Conservation (phyloP, 2,329 filamentous ascomycete genomes). For the Clonostachys byssicola region DNA sequence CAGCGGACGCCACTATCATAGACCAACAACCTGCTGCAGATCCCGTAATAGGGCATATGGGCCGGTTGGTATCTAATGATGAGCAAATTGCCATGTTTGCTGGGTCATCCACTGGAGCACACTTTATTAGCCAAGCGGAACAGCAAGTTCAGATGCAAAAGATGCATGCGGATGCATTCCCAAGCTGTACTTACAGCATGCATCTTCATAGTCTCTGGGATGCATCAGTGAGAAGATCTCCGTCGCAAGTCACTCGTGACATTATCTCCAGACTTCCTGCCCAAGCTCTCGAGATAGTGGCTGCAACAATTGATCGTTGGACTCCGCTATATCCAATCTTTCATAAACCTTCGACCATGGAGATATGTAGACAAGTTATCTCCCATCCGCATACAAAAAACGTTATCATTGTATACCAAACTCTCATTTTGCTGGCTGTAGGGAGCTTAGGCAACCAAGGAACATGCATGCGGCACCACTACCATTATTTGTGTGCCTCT, state of each 20-base stretch:
- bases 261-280: constrained; percentile 8
- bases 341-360: constrained; percentile 10
- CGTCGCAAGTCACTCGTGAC: not conserved
- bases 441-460: constrained; percentile 8
- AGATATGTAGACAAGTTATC: constrained; percentile 3
- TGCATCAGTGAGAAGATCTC: not conserved
- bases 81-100: constrained; percentile 13
- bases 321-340: constrained; percentile 9
- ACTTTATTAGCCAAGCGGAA: constrained; percentile 16
- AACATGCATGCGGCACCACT: constrained; percentile 5
- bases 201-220: constrained; percentile 13
- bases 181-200: constrained; percentile 12
- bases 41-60: constrained; percentile 16
- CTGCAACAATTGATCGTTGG: constrained; percentile 8
- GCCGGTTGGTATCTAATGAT: constrained; percentile 12
- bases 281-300: constrained; percentile 7
- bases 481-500: constrained; percentile 12
- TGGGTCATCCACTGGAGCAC: constrained; percentile 16
- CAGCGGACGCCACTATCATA: not conserved
- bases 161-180: constrained; percentile 13
- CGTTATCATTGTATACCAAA: constrained; percentile 8
- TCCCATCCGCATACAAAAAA: not conserved
- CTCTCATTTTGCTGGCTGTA: constrained; percentile 10
- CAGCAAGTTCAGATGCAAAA: constrained; percentile 13
- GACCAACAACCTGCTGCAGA: not conserved